These are phyloP conservation scores for Coemansia sp. DNA, from an alignment of 192 early-diverging fungal species.

Conservation along the genomic window DNA sequence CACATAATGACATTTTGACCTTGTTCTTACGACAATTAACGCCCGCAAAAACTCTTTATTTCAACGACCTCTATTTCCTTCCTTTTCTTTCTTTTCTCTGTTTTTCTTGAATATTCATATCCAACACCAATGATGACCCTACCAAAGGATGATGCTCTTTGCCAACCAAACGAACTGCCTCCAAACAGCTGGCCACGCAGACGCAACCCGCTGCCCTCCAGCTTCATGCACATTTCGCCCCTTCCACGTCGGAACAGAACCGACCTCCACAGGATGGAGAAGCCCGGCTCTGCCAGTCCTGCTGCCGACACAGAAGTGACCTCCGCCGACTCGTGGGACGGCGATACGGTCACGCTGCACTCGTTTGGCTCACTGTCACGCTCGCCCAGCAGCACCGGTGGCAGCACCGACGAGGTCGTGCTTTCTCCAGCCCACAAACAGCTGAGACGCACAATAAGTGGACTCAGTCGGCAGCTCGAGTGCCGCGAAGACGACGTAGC, in stretches of 20 bases:
- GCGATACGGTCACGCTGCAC: constrained; percentile 17
- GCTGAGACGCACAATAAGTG: constrained; percentile 29
- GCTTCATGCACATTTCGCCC: constrained; percentile 17
- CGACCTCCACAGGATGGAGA: too few relatives aligned
- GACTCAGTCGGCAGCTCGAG: constrained; percentile 30
- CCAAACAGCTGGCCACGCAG: constrained; percentile 34
- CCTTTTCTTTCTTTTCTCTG: neutral
- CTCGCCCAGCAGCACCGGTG: constrained; percentile 2
- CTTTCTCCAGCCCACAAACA: constrained; percentile 23
- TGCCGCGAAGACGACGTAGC: constrained; percentile 24
- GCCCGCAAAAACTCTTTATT: neutral
- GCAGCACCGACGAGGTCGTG: constrained; percentile 14
- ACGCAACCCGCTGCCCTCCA: constrained; percentile 41
- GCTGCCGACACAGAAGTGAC: neutral
- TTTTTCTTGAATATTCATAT: neutral
- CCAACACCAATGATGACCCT: neutral
- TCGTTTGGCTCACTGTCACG: constrained; percentile 7
- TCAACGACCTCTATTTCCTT: neutral
- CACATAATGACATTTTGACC: too few relatives aligned
- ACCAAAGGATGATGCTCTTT: neutral
- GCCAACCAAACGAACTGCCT: neutral
- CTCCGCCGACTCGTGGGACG: constrained; percentile 26
- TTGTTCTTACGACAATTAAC: neutral
- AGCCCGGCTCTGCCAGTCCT: too few relatives aligned
- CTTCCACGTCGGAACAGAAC: constrained; percentile 28